phyloP scores from a whole-genome alignment of 2,329 filamentous ascomycete genomes.

The Aspergillus sp. region DNA sequence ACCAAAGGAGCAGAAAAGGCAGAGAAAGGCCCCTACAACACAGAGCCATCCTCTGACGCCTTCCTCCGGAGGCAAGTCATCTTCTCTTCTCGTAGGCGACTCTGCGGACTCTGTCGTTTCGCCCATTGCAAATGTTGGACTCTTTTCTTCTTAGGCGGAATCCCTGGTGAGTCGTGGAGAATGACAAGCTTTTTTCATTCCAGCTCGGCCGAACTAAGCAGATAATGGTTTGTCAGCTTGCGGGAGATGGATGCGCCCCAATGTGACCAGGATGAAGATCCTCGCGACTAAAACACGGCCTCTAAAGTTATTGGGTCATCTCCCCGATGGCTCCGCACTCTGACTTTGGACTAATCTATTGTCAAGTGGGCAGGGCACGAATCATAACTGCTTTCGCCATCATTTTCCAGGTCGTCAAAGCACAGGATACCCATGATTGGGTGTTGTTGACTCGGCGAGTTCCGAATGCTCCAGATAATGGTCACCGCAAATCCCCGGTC shows the following conservation, averaged over 20 bases:
- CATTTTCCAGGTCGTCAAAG: too few species aligned
- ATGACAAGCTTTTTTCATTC: not conserved
- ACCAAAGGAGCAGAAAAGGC: constrained; percentile 1
- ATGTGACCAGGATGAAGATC: not conserved
- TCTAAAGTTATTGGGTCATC: not conserved
- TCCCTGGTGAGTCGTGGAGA: not conserved
- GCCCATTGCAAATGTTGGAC: not conserved
- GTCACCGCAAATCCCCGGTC: too few species aligned
- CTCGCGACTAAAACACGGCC: not conserved
- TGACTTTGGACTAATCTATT: too few species aligned
- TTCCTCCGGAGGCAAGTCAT: not conserved
- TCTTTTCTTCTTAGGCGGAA: not conserved
- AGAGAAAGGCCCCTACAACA: not conserved
- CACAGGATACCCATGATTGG: too few species aligned
- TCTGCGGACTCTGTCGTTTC: not conserved
- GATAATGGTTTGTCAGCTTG: not conserved
- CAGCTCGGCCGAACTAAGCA: not conserved
- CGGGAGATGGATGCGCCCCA: not conserved
- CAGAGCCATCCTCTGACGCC: not conserved
- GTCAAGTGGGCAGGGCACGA: too few species aligned
- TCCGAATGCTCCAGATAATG: too few species aligned
- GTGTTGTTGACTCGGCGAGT: too few species aligned
- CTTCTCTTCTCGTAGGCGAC: not conserved
- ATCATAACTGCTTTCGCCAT: too few species aligned
- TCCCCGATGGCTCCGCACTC: too few species aligned